phyloP scores from a whole-genome alignment of 1,284 basidiomycete genomes.

The Hymenochaete sp. region DNA sequence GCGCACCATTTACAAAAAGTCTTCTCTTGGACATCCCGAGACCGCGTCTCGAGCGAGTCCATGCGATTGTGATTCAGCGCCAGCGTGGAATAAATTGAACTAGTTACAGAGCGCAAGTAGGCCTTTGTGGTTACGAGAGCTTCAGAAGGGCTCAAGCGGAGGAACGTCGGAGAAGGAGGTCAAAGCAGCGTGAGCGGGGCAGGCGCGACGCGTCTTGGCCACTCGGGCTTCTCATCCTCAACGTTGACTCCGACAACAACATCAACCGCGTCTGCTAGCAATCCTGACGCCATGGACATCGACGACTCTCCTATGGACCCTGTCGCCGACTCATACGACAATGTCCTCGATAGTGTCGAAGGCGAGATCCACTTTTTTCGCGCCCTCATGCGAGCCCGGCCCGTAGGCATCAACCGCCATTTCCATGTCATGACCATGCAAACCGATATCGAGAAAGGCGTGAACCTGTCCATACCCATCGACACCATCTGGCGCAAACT shows the following conservation, averaged over 20 bases:
- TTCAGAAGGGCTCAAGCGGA: background rate
- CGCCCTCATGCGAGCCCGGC: conserved; percentile 65
- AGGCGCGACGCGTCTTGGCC: conserved; percentile 63
- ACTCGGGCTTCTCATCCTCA: conserved; percentile 34
- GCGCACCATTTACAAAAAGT: conserved; percentile 84
- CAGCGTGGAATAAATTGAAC: too few species aligned
- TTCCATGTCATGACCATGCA: conserved; percentile 72
- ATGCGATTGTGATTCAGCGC: too few species aligned
- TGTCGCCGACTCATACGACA: conserved; percentile 8
- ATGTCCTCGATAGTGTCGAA: conserved; percentile 58
- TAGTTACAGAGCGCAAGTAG: too few species aligned
- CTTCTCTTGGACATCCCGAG: conserved; percentile 59
- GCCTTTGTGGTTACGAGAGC: too few species aligned
- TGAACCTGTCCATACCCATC: conserved; percentile 50
- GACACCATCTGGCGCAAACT: conserved; percentile 72
- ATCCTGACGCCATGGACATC: conserved; percentile 21
- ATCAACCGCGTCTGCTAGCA: conserved; percentile 68
- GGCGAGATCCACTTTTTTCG: conserved; percentile 77
- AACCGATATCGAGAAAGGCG: conserved; percentile 61
- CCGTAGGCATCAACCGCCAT: conserved; percentile 69
- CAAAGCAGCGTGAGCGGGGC: too few species aligned
- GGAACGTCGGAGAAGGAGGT: background rate
- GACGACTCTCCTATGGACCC: conserved; percentile 15
- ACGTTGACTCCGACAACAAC: conserved; percentile 85
- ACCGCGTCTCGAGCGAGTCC: conserved; percentile 54